These are phyloP conservation scores for Petrea volubilis DNA, from an alignment of 257 asterid genomes.

Conservation along the genomic window DNA sequence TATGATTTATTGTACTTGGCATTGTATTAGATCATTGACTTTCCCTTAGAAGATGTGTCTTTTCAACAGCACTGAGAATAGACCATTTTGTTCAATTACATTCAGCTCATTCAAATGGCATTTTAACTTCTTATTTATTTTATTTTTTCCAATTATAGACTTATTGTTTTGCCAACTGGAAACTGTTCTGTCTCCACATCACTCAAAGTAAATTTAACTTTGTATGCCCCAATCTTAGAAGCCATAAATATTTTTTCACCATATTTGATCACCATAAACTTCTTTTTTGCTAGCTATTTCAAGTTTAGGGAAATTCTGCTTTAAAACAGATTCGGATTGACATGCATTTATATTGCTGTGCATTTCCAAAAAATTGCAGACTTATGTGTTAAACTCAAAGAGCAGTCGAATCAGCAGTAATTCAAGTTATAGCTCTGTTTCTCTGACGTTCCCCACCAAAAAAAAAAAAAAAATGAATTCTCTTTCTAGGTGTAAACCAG, in stretches of 20 bases:
- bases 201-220: neutral
- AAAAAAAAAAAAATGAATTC: no score
- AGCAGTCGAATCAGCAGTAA: neutral
- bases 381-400: neutral
- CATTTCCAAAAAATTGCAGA: neutral
- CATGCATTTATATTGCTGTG: neutral
- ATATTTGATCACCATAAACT: neutral
- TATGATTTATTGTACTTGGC: neutral
- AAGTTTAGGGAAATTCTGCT: slow-evolving; percentile 9
- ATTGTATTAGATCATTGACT: neutral
- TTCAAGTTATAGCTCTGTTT: neutral
- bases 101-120: neutral
- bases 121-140: no score
- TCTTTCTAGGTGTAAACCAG: neutral
- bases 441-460: neutral
- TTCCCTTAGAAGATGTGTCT: slow-evolving; percentile 6
- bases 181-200: neutral
- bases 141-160: no score
- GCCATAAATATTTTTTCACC: neutral
- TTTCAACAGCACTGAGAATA: neutral
- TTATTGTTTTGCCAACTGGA: no score
- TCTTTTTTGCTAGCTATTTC: neutral
- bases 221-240: neutral
- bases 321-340: neutral
- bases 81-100: no score